phyloP scores from a whole-genome alignment of 129 eudicot species.

The Centrapalus pauciflorus region DNA sequence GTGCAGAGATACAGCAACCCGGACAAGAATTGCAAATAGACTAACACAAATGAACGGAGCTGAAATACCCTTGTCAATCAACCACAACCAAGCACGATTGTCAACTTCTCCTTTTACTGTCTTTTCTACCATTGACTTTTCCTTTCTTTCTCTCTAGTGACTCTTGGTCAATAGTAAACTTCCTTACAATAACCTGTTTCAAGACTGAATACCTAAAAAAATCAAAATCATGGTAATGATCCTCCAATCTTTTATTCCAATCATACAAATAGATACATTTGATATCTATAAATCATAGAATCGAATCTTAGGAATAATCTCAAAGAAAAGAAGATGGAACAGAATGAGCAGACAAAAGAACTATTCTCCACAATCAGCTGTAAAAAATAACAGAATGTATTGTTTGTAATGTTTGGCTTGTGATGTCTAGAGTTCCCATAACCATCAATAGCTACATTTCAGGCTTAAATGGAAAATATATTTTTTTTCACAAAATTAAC shows the following conservation, averaged over 20 bases:
- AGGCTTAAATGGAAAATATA: no score
- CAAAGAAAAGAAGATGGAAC: background rate
- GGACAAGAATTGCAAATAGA: slow-evolving; percentile 59
- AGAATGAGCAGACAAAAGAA: background rate
- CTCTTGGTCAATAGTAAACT: background rate
- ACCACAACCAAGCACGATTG: slow-evolving; percentile 36
- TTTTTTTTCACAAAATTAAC: no score
- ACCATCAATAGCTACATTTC: no score
- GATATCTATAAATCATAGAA: background rate
- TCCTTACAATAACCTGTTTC: slow-evolving; percentile 2
- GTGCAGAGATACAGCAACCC: slow-evolving; percentile 69
- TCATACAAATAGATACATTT: background rate
- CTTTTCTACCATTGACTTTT: slow-evolving; percentile 38
- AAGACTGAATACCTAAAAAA: background rate
- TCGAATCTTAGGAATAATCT: background rate
- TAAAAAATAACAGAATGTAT: background rate
- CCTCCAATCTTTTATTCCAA: background rate
- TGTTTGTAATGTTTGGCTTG: background rate
- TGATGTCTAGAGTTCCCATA: background rate
- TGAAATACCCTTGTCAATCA: slow-evolving; percentile 27
- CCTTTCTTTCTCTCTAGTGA: slow-evolving; percentile 25
- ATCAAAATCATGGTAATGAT: background rate
- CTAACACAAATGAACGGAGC: slow-evolving; percentile 61
- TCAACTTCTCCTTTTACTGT: slow-evolving; percentile 15
- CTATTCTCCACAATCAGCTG: background rate